phyloP scores from a whole-genome alignment of 2,329 filamentous ascomycete species.

The Laburnicola sp. region DNA sequence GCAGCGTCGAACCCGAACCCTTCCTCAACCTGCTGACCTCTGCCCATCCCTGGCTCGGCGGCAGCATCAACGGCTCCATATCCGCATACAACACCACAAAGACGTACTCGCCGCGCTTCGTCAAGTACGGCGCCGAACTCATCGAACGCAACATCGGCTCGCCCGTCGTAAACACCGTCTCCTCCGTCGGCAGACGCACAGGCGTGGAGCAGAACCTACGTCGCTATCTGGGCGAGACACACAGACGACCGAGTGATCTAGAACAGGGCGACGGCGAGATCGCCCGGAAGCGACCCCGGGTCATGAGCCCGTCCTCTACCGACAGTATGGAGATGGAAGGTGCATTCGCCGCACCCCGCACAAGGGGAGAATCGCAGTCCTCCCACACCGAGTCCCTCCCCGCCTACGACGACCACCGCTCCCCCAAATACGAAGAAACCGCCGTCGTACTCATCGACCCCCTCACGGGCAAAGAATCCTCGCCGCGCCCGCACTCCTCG shows the following conservation, averaged over 20 bases:
- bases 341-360: conserved; percentile 33
- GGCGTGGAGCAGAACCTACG: conserved; percentile 86
- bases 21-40: conserved; percentile 84
- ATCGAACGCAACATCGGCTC: conserved; percentile 82
- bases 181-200: conserved; percentile 78
- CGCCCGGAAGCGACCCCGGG: conserved; percentile 49
- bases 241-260: conserved; percentile 58
- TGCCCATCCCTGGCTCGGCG: conserved; percentile 82
- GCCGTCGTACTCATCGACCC: conserved; percentile 33
- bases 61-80: conserved; percentile 80
- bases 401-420: conserved; percentile 78
- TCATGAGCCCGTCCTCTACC: conserved; percentile 39
- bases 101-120: conserved; percentile 85
- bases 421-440: conserved; percentile 72
- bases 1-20: conserved; percentile 68
- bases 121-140: conserved; percentile 83
- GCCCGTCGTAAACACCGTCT: conserved; percentile 83
- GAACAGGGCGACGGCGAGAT: conserved; percentile 46
- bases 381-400: conserved; percentile 76
- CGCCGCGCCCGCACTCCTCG: conserved; percentile 23
- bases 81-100: conserved; percentile 87
- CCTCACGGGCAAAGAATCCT: conserved; percentile 29
- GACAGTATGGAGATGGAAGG: conserved; percentile 56
- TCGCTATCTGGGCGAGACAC: conserved; percentile 70
- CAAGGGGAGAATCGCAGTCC: conserved; percentile 62